Base-by-base conservation (phyloP, 768 basidiomycete genomes). In the Mycena albidolilacea region DNA sequence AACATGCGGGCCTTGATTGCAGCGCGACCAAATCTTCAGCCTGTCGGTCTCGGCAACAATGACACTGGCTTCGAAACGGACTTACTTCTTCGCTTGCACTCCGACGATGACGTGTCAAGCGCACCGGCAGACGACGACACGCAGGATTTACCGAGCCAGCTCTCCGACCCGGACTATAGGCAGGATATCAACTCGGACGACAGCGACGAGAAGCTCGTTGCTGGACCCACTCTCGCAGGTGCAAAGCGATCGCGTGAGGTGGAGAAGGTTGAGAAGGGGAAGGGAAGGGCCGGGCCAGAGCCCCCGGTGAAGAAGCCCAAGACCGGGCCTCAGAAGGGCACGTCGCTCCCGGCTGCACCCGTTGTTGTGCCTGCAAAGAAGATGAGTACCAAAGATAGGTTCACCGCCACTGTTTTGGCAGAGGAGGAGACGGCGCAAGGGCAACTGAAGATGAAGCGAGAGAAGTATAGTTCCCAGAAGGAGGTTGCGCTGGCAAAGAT, bases 1-100 rank as follows among this genome's bases (percentile, higher is more conserved):
- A 15, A 48, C 11, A 48, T 67, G 23, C 66, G 66, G 3, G 43
- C 66, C 30, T 21, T 79, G 8, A 79, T 78, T 46, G 70, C 23
- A 35, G 10, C 12, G 7, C n/a, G 71, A 4, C 78, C 75, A 15
- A 80, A 78, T 48, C 44, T 73, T 21, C 66, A 65, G n/a, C 77
- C 67, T 55, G 66, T 21, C 62, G 69, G 50, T 7, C 43, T 67
- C 12, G 66, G 66, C 8, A 58, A 68, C n/a, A 59, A 48, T n/a
- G 35, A 48, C 55, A 64, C 7, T 14, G 21, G 11, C 17, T 19
- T 54, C 7, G 68, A 69, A 11, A 21, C 23, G 5, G 21, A 19
- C 2, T 2, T 69, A 5, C 52, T 63, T 17, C 3, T 63, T 37
- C 70, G 15, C 46, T 30, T 38, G 17, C n/a, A 64, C 43, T 55